A percentile compares a stretch with the other conserved stretches of the same genome.
These are phyloP conservation scores for Paratinospora sagittata DNA, from an alignment of 164 flowering plant genomes.

Conservation along the genomic window DNA sequence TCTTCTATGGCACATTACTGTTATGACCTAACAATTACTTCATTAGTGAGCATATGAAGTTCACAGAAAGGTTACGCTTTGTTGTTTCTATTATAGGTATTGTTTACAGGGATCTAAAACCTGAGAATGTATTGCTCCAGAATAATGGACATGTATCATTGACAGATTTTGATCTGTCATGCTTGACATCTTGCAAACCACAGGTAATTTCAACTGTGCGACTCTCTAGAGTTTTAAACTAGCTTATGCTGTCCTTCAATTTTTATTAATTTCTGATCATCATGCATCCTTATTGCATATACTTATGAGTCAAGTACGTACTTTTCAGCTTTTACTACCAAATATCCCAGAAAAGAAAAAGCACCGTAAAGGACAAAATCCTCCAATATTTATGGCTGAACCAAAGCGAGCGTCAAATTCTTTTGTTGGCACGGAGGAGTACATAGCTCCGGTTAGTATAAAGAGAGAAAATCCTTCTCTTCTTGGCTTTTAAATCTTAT, in stretches of 20 bases:
- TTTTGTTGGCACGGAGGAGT: constrained; percentile 98
- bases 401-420: constrained; percentile 98
- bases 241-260: neutral
- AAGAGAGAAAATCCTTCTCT: too few species aligned
- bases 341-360: constrained; percentile 55
- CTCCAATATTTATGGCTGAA: constrained; percentile 91
- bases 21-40: neutral
- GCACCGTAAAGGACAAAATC: constrained; percentile 43
- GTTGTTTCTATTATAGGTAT: constrained; percentile 50
- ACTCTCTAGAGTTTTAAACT: constrained; percentile 2
- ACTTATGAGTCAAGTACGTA: constrained; percentile 6
- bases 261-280: neutral
- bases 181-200: constrained; percentile 95
- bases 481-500: too few species aligned
- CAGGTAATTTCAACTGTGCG: constrained; percentile 41
- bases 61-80: neutral
- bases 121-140: constrained; percentile 89
- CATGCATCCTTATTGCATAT: constrained; percentile 1
- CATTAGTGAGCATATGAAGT: neutral
- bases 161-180: constrained; percentile 95
- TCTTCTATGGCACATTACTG: neutral
- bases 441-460: constrained; percentile 86
- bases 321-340: constrained; percentile 73
- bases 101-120: constrained; percentile 92
- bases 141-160: constrained; percentile 70